A percentile compares a stretch with the other conserved stretches of the same genome.
Evolutionary conservation across 257 asterid species (phyloP).

Genomic region (Solanum paucissectum): DNA sequence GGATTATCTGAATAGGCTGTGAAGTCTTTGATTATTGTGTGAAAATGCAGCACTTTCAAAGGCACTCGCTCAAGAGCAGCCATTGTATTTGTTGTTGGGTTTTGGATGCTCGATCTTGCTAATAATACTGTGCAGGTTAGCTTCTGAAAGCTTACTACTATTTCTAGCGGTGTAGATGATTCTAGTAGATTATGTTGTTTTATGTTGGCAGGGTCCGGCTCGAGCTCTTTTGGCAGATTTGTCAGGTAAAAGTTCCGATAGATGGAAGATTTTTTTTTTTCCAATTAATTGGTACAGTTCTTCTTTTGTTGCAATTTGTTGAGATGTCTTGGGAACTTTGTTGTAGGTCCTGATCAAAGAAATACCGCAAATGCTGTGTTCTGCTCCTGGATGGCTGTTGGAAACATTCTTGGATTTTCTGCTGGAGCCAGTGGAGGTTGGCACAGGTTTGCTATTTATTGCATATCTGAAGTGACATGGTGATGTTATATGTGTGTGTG

Average conservation of each 20-base stretch:
- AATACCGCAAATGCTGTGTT: conserved; percentile 91
- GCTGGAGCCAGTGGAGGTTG: conserved; percentile 96
- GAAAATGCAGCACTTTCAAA: conserved; percentile 75
- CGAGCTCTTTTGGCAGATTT: conserved; percentile 99
- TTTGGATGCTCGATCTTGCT: conserved; percentile 99
- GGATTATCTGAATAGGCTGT: background rate
- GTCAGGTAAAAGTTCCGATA: conserved; percentile 42
- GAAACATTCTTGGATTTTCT: conserved; percentile 96
- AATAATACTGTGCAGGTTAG: conserved; percentile 98
- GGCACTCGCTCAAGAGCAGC: conserved; percentile 99
- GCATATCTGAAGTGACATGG: background rate
- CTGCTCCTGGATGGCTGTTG: conserved; percentile 99
- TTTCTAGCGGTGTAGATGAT: background rate
- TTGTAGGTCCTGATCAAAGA: conserved; percentile 91
- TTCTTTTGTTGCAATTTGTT: background rate
- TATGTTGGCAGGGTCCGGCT: conserved; percentile 82
- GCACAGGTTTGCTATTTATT: conserved; percentile 59
- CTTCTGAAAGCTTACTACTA: conserved; percentile 1
- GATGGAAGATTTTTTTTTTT: background rate
- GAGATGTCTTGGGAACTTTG: conserved; percentile 1
- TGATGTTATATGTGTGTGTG: background rate
- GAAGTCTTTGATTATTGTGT: conserved; percentile 18
- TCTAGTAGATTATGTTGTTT: background rate
- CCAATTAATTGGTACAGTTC: background rate
- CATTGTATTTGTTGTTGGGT: conserved; percentile 74